These are phyloP conservation scores for Citeromyces hawaiiensis DNA, from an alignment of 1,139 yeast species.

Conservation along the genomic window DNA sequence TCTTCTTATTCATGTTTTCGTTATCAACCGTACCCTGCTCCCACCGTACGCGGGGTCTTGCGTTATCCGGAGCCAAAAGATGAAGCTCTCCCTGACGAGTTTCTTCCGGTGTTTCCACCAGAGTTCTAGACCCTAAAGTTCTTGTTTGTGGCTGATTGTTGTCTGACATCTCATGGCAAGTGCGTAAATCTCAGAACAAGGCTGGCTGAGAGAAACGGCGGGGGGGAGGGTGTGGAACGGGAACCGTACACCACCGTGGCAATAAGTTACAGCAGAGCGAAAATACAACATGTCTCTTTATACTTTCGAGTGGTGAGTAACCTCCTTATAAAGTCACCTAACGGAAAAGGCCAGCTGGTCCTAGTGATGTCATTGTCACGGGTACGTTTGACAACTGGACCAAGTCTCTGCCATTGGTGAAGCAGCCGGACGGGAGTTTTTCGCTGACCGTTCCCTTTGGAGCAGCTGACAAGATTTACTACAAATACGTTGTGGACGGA, in stretches of 20 bases:
- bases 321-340: constrained; percentile 9
- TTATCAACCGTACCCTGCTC: constrained; percentile 78
- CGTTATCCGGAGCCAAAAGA: neutral
- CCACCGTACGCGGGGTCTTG: constrained; percentile 48
- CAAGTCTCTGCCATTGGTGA: constrained; percentile 41
- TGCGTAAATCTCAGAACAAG: too few species aligned
- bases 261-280: neutral
- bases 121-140: neutral
- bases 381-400: constrained; percentile 75
- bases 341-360: constrained; percentile 53
- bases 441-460: constrained; percentile 41
- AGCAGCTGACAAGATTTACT: constrained; percentile 14
- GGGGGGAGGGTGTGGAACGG: too few species aligned
- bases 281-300: constrained; percentile 9
- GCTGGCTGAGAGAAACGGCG: too few species aligned
- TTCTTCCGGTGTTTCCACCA: neutral
- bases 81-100: neutral
- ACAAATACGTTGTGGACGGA: constrained; percentile 55
- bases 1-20: constrained; percentile 77
- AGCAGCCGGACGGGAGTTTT: constrained; percentile 47
- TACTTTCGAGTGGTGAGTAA: constrained; percentile 11
- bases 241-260: too few species aligned
- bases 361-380: constrained; percentile 57
- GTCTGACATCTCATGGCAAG: too few species aligned
- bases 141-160: neutral